These are phyloP conservation scores for Mangifera indica DNA, from an alignment of 345 rosid genomes.

Conservation along the genomic window DNA sequence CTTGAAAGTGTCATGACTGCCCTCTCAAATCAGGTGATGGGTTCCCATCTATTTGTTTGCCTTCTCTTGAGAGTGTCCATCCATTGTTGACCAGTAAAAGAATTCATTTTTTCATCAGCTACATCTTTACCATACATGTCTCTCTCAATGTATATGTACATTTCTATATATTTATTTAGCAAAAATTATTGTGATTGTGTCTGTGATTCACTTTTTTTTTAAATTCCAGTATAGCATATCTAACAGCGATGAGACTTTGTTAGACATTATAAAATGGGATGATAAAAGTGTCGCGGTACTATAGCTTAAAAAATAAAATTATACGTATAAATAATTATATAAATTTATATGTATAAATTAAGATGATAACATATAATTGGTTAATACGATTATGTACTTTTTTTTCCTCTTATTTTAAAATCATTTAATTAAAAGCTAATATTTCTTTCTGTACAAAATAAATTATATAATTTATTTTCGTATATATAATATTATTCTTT, in stretches of 20 bases:
- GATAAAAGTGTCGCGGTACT: constrained; percentile 87
- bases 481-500: no score
- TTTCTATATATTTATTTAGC: not conserved
- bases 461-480: no score
- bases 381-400: no score
- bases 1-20: constrained; percentile 22
- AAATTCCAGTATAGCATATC: not conserved
- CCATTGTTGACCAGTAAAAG: constrained; percentile 24
- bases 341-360: no score
- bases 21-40: constrained; percentile 19
- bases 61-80: constrained; percentile 28
- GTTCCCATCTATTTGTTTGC: constrained; percentile 14
- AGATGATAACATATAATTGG: no score
- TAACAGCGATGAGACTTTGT: constrained; percentile 43
- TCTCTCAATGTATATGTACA: not conserved
- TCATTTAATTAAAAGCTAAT: no score
- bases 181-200: not conserved
- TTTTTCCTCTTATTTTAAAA: no score
- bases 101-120: constrained; percentile 19
- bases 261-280: constrained; percentile 86
- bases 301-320: constrained; percentile 90
- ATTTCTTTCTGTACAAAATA: no score
- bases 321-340: no score
- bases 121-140: constrained; percentile 25
- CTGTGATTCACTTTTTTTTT: not conserved